These are phyloP conservation scores for Spinellus fusiger DNA, from an alignment of 192 early-diverging fungal species.

Conservation along the genomic window DNA sequence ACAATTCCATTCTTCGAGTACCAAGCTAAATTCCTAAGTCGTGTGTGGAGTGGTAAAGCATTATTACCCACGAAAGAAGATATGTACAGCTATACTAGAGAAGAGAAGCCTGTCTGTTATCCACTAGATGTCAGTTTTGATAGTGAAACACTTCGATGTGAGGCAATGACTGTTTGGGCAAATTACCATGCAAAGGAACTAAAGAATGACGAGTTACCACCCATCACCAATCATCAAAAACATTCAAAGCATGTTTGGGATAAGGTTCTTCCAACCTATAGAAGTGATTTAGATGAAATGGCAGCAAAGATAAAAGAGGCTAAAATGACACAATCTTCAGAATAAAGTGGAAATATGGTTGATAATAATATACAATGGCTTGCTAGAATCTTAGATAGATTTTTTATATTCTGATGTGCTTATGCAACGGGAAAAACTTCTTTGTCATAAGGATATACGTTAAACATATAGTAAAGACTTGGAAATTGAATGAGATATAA, in stretches of 20 bases:
- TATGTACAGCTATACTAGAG: slow-evolving; percentile 1
- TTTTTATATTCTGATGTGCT: no score
- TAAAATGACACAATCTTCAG: no score
- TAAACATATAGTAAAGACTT: no score
- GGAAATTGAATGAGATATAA: no score
- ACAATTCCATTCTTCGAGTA: slow-evolving; percentile 4
- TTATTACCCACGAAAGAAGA: background rate
- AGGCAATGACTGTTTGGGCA: slow-evolving; percentile 6
- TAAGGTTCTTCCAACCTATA: background rate
- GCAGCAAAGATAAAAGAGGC: background rate
- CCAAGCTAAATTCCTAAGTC: slow-evolving; percentile 6
- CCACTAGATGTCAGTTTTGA: background rate
- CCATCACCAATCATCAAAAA: background rate
- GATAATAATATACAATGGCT: no score
- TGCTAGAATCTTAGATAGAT: no score
- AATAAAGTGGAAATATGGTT: no score
- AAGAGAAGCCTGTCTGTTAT: background rate
- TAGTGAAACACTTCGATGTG: background rate
- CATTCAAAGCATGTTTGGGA: background rate
- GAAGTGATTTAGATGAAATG: background rate
- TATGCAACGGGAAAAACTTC: no score
- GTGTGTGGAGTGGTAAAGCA: slow-evolving; percentile 22
- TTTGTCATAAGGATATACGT: no score
- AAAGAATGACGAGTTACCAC: background rate
- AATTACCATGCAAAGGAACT: slow-evolving; percentile 11